phyloP scores from a whole-genome alignment of 2,329 filamentous ascomycete species.

The Fusarium dimerum region DNA sequence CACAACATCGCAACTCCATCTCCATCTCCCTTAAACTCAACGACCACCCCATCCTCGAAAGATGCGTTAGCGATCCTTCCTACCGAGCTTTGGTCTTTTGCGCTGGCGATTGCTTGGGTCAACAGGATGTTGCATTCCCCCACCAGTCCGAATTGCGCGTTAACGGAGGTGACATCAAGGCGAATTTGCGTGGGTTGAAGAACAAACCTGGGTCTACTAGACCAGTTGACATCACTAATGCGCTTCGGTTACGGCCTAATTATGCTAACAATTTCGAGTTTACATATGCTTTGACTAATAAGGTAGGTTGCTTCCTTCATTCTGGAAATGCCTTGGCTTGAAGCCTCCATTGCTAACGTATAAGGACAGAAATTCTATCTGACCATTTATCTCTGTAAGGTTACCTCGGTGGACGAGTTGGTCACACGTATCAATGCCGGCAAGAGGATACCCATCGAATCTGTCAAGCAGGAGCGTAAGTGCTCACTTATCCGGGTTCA shows the following conservation, averaged over 20 bases:
- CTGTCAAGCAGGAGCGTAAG: constrained; percentile 83
- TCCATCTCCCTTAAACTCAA: constrained; percentile 48
- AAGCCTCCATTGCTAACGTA: constrained; percentile 13
- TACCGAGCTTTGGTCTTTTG: constrained; percentile 83
- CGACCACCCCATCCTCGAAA: constrained; percentile 53
- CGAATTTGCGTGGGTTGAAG: constrained; percentile 92
- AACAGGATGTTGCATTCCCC: constrained; percentile 84
- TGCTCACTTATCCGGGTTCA: constrained; percentile 10
- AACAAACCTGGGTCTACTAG: constrained; percentile 94
- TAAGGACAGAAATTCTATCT: constrained; percentile 67
- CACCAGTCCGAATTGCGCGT: constrained; percentile 91
- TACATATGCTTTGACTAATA: constrained; percentile 88
- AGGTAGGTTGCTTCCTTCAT: constrained; percentile 55
- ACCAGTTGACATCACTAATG: constrained; percentile 85
- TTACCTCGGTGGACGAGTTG: constrained; percentile 70
- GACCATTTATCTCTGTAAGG: constrained; percentile 73
- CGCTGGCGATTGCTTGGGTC: constrained; percentile 61
- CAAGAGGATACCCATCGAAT: constrained; percentile 75
- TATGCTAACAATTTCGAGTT: constrained; percentile 80
- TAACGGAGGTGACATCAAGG: constrained; percentile 84
- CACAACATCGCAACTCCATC: constrained; percentile 52
- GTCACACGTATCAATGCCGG: constrained; percentile 65
- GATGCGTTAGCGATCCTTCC: constrained; percentile 60
- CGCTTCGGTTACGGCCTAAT: constrained; percentile 67
- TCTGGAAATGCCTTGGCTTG: not conserved